A percentile compares a stretch with the other conserved stretches of the same genome.
phyloP scores from a whole-genome alignment of 495 filamentous ascomycete genomes.

The Trichoderma parareesei region DNA sequence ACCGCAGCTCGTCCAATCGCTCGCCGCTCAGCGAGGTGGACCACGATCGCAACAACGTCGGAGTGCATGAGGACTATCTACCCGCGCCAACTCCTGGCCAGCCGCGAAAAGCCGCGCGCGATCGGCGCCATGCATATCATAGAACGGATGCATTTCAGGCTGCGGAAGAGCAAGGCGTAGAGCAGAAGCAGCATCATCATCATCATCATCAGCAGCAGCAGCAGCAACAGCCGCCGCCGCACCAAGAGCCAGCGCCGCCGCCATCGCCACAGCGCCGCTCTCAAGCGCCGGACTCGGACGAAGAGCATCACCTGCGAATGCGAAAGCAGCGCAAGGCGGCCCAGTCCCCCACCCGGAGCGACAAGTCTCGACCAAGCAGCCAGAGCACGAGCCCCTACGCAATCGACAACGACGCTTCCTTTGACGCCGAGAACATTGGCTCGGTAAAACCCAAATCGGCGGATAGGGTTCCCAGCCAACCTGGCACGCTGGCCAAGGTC shows the following conservation, averaged over 20 bases:
- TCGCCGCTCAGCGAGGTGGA: slow-evolving; percentile 86
- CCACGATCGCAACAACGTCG: slow-evolving; percentile 57
- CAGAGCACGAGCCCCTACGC: slow-evolving; percentile 53
- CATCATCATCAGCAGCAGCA: slow-evolving; percentile 21
- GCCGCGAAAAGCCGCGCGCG: slow-evolving; percentile 73
- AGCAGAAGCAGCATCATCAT: slow-evolving; percentile 20
- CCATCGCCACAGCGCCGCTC: slow-evolving; percentile 41
- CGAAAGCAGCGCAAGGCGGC: slow-evolving; percentile 52
- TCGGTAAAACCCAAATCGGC: slow-evolving; percentile 57
- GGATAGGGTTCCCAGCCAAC: slow-evolving; percentile 50
- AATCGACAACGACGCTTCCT: slow-evolving; percentile 47
- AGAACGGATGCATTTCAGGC: slow-evolving; percentile 30
- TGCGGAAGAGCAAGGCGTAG: slow-evolving; percentile 28
- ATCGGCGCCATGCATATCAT: slow-evolving; percentile 46
- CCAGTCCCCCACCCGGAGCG: slow-evolving; percentile 30
- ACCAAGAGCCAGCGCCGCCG: background rate
- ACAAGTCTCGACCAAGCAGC: slow-evolving; percentile 38
- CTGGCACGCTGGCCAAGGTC: slow-evolving; percentile 64
- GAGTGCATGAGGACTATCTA: slow-evolving; percentile 68
- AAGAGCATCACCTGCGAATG: slow-evolving; percentile 68
- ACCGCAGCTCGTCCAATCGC: slow-evolving; percentile 62
- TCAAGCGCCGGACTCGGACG: slow-evolving; percentile 62
- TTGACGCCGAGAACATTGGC: slow-evolving; percentile 47
- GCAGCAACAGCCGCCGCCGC: slow-evolving; percentile 25
- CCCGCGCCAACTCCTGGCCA: slow-evolving; percentile 95